phyloP scores from a whole-genome alignment of 495 filamentous ascomycete species.

The Tuber calosporum region DNA sequence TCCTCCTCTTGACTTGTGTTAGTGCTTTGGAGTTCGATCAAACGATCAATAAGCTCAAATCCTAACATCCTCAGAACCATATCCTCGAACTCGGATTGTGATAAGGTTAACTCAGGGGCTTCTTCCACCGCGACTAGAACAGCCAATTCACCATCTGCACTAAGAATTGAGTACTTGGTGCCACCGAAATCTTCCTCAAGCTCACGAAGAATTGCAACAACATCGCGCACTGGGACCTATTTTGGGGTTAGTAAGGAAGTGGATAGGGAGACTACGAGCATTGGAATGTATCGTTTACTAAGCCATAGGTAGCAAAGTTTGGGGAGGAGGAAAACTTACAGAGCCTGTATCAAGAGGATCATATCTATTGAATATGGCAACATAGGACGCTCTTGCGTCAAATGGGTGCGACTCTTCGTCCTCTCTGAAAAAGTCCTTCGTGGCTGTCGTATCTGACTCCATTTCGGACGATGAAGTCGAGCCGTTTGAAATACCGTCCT shows the following conservation, averaged over 20 bases:
- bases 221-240: constrained; percentile 21
- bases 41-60: neutral
- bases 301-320: neutral
- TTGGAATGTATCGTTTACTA: neutral
- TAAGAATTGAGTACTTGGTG: constrained; percentile 16
- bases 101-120: constrained; percentile 12
- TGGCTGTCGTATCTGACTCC: neutral
- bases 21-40: neutral
- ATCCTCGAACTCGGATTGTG: constrained; percentile 9
- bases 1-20: neutral
- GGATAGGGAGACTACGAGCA: neutral
- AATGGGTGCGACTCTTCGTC: neutral
- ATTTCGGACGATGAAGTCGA: neutral
- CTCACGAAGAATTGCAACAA: constrained; percentile 21
- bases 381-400: constrained; percentile 5
- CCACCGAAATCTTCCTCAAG: constrained; percentile 17
- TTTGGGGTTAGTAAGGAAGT: neutral
- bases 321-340: constrained; percentile 7
- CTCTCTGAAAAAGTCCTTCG: neutral
- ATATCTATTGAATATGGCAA: constrained; percentile 11
- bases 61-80: constrained; percentile 7
- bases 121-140: neutral
- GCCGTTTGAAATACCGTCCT: neutral
- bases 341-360: constrained; percentile 16
- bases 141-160: constrained; percentile 1